These are phyloP conservation scores for Petunia axillaris DNA, from an alignment of 257 asterid species.

Conservation along the genomic window DNA sequence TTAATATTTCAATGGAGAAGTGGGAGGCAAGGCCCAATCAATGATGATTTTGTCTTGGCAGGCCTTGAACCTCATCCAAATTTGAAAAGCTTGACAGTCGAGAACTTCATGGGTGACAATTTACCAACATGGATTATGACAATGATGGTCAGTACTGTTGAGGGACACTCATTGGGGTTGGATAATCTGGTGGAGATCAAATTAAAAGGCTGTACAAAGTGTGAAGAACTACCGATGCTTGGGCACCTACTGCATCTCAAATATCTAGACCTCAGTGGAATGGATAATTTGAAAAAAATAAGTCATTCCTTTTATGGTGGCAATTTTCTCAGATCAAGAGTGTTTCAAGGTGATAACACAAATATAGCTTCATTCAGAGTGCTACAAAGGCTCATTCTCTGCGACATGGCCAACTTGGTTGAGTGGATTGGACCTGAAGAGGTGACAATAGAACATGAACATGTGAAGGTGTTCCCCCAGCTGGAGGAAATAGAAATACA, in stretches of 20 bases:
- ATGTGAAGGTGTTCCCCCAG: constrained; percentile 31
- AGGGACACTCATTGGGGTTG: not conserved
- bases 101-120: constrained; percentile 19
- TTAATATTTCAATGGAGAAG: constrained; percentile 31
- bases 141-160: constrained; percentile 16
- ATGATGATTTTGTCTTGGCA: constrained; percentile 40
- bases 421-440: constrained; percentile 32
- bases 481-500: constrained; percentile 27
- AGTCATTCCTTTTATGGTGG: constrained; percentile 32
- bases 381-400: constrained; percentile 17
- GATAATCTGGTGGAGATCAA: not conserved
- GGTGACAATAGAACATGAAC: not conserved
- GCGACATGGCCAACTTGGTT: constrained; percentile 26
- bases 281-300: constrained; percentile 26
- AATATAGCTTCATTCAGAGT: constrained; percentile 27
- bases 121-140: constrained; percentile 38
- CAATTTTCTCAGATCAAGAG: not conserved
- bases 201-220: not conserved
- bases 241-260: constrained; percentile 39
- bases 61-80: constrained; percentile 44
- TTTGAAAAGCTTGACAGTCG: constrained; percentile 25
- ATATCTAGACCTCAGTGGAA: not conserved
- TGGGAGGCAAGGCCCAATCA: not conserved
- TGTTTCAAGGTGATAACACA: not conserved
- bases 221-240: constrained; percentile 37